A percentile compares a stretch with the other conserved stretches of the same genome.
Conservation (phyloP, 306 rosid species). For the Lotus japonicus region DNA sequence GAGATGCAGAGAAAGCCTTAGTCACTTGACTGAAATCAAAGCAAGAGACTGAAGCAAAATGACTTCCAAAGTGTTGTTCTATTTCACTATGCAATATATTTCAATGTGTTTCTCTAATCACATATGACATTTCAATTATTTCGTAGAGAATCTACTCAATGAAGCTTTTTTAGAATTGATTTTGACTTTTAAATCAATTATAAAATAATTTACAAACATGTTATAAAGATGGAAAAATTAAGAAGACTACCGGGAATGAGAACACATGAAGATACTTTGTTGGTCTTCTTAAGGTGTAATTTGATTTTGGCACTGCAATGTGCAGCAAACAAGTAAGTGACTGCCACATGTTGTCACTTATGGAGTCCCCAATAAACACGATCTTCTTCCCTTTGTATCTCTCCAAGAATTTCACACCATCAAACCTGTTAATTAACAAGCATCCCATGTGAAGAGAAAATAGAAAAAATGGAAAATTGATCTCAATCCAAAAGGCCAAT, state of each 20-base stretch:
- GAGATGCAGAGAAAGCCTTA: no score
- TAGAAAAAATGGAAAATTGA: background rate
- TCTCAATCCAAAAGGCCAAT: background rate
- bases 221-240: background rate
- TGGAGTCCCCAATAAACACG: constrained; percentile 76
- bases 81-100: no score
- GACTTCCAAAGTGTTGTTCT: no score
- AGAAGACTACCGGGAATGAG: constrained; percentile 35
- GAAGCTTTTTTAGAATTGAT: no score
- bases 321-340: constrained; percentile 68
- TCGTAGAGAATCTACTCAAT: no score
- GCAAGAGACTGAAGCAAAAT: no score
- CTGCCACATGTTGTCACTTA: constrained; percentile 77
- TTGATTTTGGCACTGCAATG: constrained; percentile 42
- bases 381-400: constrained; percentile 56
- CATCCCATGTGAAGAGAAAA: background rate
- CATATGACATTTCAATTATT: no score
- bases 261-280: constrained; percentile 25
- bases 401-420: constrained; percentile 54
- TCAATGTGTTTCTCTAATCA: no score
- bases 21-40: no score
- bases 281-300: constrained; percentile 20
- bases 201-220: no score
- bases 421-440: constrained; percentile 36
- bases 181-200: no score